These are phyloP conservation scores for Arachnomyces sp. DNA, from an alignment of 2,329 filamentous ascomycete species.

Conservation along the genomic window DNA sequence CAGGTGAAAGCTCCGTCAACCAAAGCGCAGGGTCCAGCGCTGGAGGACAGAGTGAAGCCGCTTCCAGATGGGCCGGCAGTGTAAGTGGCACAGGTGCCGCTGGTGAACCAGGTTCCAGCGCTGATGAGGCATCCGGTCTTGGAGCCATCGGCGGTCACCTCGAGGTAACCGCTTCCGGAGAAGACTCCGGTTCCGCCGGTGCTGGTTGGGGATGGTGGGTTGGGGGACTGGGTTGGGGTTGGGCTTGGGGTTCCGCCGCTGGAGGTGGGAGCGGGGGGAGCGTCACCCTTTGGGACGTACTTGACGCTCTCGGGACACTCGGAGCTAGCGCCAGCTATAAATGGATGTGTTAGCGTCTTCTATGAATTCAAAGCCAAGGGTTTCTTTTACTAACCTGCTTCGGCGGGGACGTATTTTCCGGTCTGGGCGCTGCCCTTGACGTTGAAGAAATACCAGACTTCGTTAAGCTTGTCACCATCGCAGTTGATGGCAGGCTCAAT, in stretches of 20 bases:
- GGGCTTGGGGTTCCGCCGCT: constrained; percentile 7
- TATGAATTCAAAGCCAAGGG: neutral
- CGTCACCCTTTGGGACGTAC: constrained; percentile 52
- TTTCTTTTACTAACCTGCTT: constrained; percentile 33
- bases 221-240: constrained; percentile 12
- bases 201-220: constrained; percentile 2
- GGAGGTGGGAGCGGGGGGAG: constrained; percentile 6
- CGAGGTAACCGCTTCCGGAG: constrained; percentile 49
- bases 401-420: constrained; percentile 51
- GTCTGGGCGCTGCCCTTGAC: constrained; percentile 50
- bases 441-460: constrained; percentile 48
- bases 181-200: constrained; percentile 29
- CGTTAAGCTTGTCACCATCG: constrained; percentile 39
- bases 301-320: constrained; percentile 56
- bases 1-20: constrained; percentile 44
- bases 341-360: neutral
- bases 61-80: constrained; percentile 39
- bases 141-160: constrained; percentile 38
- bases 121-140: constrained; percentile 54
- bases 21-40: constrained; percentile 49
- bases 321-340: constrained; percentile 44
- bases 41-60: constrained; percentile 47
- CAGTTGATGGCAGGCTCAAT: constrained; percentile 45
- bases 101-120: constrained; percentile 54
- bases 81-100: constrained; percentile 56